Evolutionary conservation across 257 asterid genomes (phyloP).

Genomic region (Dorcoceras hygrometricum): DNA sequence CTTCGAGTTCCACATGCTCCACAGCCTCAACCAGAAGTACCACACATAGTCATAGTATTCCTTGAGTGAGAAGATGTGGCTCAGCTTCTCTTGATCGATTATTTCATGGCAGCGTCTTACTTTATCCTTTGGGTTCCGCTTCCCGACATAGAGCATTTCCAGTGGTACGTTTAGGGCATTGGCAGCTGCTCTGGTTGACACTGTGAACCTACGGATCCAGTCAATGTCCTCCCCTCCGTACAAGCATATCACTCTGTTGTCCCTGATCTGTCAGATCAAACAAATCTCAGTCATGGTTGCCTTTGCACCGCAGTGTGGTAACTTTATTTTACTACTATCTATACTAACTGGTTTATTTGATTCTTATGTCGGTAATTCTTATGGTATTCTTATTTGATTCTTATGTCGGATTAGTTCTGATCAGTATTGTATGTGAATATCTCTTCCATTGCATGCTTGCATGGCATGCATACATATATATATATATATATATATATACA

Average conservation of each 20-base stretch:
- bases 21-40: constrained; percentile 87
- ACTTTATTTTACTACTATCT: too few species aligned
- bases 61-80: constrained; percentile 46
- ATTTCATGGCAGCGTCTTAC: constrained; percentile 55
- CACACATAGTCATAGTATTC: constrained; percentile 59
- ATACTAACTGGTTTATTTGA: too few species aligned
- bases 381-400: not conserved
- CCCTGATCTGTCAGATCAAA: constrained; percentile 37
- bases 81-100: constrained; percentile 51
- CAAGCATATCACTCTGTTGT: constrained; percentile 64
- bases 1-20: constrained; percentile 95
- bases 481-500: too few species aligned
- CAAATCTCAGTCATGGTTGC: not conserved
- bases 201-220: constrained; percentile 74
- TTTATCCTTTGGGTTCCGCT: constrained; percentile 61
- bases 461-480: too few species aligned
- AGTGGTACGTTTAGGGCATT: constrained; percentile 38
- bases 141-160: constrained; percentile 86
- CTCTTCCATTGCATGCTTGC: not conserved
- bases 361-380: too few species aligned
- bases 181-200: constrained; percentile 37
- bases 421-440: not conserved
- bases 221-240: constrained; percentile 90
- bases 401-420: not conserved
- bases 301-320: not conserved